Base-by-base conservation (phyloP, 177 flowering plant species). In the Vitis hybrid region DNA sequence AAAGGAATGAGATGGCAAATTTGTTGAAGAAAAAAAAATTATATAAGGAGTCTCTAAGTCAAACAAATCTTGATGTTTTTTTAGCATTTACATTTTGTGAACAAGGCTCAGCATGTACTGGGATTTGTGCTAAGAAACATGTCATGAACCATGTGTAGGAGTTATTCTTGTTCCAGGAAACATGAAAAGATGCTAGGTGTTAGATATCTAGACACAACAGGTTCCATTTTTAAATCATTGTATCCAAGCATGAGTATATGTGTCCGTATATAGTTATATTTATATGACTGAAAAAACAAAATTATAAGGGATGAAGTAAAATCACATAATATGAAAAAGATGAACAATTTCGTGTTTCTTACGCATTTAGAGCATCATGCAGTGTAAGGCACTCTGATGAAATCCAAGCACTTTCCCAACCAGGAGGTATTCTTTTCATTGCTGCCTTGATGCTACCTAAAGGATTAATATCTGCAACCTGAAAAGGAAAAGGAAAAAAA, bases 401-500 rank as follows among this genome's bases (percentile, higher is more conserved):
- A 64, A 82, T 77, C 98, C 98, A 95, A 40, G 94, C 79, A 66
- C 63, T 67, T 59, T 87, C 78, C 98, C 93, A 88, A 62, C 84
- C 86, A 62, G 83, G 91, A 66, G 98, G 98, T 32, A 81, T 81
- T 82, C 99, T 85, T 73, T 82, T 88, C 85, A 91, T 75, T 9
- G 98, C 93, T 52, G 93, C 80, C 74, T 62, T 84, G 63, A 95
- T 85, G 60, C 81, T 83, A 48, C 82, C 68, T 64, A 95, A 73
- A 15, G 99, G 99, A 83, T 93, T 82, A 67, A 93, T 85, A 24
- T 85, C 76, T 60, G 81, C 93, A 11, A 94, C 98, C 98, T 94
- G 84, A 78, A 83, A 68, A 57, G 3, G 71, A 59, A 1, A 52
- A 52, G 32, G 57, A 11, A 21, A 61, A 49, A 30, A 52, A 52